These are phyloP conservation scores for Magnolia kwangsiensis DNA, from an alignment of 164 flowering plant genomes.

Conservation along the genomic window DNA sequence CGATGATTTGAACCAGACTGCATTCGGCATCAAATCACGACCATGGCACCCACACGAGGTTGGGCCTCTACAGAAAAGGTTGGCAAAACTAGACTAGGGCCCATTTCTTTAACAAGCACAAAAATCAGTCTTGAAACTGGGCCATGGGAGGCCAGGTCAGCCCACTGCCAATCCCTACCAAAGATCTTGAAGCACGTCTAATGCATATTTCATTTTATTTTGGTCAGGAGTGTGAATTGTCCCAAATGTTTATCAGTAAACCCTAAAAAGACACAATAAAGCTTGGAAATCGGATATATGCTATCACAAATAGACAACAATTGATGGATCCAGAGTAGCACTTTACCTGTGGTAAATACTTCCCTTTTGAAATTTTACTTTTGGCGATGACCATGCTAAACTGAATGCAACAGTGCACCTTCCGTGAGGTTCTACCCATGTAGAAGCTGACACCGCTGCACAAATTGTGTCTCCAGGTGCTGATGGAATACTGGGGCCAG, in stretches of 20 bases:
- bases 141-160: background rate
- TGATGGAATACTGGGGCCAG: conserved; percentile 70
- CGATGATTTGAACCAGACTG: too few relatives aligned
- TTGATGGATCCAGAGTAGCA: background rate
- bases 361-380: conserved; percentile 80
- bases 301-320: background rate
- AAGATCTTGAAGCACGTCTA: background rate
- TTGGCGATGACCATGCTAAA: conserved; percentile 88
- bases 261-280: background rate
- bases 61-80: too few relatives aligned
- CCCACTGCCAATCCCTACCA: background rate
- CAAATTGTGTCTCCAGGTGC: conserved; percentile 74
- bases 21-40: too few relatives aligned
- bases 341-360: conserved; percentile 64
- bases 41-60: too few relatives aligned
- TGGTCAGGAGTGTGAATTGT: background rate
- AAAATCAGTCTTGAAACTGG: too few relatives aligned
- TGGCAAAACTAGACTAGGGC: too few relatives aligned
- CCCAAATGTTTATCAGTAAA: too few relatives aligned
- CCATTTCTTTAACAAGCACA: too few relatives aligned
- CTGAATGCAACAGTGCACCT: conserved; percentile 81
- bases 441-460: conserved; percentile 89
- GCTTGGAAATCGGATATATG: background rate
- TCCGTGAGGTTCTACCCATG: conserved; percentile 97
- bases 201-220: too few relatives aligned